These are phyloP conservation scores for Jasminum sambac DNA, from an alignment of 257 asterid species.

Conservation along the genomic window DNA sequence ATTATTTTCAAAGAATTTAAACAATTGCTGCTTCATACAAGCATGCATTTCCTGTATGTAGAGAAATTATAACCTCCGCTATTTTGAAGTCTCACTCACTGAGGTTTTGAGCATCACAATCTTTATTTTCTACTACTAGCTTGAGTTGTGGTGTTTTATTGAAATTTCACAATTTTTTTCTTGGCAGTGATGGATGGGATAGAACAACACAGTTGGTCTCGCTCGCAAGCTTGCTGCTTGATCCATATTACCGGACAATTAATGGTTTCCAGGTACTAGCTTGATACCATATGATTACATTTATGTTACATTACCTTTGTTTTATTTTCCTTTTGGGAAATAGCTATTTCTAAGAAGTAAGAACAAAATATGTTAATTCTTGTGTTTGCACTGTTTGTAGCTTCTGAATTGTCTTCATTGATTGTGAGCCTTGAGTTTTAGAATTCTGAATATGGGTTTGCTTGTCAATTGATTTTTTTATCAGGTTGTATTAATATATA, in stretches of 20 bases:
- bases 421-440: constrained; percentile 4
- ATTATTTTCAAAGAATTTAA: constrained; percentile 4
- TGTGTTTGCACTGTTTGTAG: neutral
- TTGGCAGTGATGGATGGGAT: constrained; percentile 99
- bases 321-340: neutral
- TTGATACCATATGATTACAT: constrained; percentile 14
- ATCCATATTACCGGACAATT: constrained; percentile 93
- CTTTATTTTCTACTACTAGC: constrained; percentile 11
- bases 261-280: constrained; percentile 85
- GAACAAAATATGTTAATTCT: neutral
- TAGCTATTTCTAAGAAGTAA: neutral
- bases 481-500: neutral
- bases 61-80: constrained; percentile 16
- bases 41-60: constrained; percentile 9
- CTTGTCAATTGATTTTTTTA: neutral
- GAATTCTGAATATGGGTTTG: neutral
- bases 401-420: constrained; percentile 4
- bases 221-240: constrained; percentile 92
- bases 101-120: constrained; percentile 7
- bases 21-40: neutral
- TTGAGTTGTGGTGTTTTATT: constrained; percentile 25
- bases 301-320: neutral
- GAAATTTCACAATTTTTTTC: constrained; percentile 25
- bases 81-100: constrained; percentile 16
- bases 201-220: constrained; percentile 95